Percentiles rank a stretch among this genome's conserved stretches.
Conservation (phyloP, 225 moss, liverwort and hornwort genomes). For the Pseudoscleropodium purum region DNA sequence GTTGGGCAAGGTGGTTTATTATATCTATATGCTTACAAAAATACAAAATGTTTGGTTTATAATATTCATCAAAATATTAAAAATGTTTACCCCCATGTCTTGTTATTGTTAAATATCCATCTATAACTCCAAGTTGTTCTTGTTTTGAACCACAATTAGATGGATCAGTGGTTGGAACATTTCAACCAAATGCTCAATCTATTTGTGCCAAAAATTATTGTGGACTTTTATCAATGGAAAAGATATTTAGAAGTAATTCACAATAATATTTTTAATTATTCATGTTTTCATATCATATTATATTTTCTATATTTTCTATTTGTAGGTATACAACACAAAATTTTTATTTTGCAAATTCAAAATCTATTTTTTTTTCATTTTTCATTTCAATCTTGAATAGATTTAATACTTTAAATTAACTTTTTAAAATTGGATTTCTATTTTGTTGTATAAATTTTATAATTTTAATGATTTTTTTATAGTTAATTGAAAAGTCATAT, state of each 20-base stretch:
- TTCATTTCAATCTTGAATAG: neutral
- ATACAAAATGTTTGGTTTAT: constrained; percentile 27
- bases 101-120: neutral
- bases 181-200: neutral
- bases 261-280: neutral
- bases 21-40: constrained; percentile 35
- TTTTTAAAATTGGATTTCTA: neutral
- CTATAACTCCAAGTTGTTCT: constrained; percentile 8
- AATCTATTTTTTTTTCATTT: neutral
- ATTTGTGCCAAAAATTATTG: neutral
- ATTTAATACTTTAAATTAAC: neutral
- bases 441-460: neutral
- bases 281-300: neutral
- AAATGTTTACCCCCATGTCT: constrained; percentile 12
- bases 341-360: neutral
- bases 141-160: constrained; percentile 30
- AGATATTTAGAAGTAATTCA: neutral
- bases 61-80: constrained; percentile 14
- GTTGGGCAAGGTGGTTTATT: constrained; percentile 18
- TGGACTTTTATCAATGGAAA: neutral
- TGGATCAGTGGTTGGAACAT: constrained; percentile 14
- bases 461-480: neutral
- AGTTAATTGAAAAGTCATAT: too few species aligned
- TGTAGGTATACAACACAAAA: neutral
- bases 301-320: neutral